Percentiles rank a stretch among this genome's conserved stretches.
Evolutionary conservation across 768 basidiomycete species (phyloP).

Genomic region (Steccherinum ochraceum): DNA sequence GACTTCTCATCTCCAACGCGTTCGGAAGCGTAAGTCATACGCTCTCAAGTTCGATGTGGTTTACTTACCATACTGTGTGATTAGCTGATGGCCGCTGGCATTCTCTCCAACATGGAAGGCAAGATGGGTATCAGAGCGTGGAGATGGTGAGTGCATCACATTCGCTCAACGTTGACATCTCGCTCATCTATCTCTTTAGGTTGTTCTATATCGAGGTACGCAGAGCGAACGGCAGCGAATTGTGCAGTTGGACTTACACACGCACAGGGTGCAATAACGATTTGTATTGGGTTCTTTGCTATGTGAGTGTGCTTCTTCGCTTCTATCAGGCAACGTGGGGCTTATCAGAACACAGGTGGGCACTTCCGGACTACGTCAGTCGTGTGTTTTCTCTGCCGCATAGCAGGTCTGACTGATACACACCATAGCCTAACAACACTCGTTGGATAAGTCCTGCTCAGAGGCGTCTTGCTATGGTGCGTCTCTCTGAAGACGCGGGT

Average conservation of each 20-base stretch:
- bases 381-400: neutral
- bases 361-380: conserved; percentile 54
- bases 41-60: too few relatives aligned
- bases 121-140: conserved; percentile 60
- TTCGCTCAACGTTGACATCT: neutral
- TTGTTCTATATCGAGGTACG: conserved; percentile 64
- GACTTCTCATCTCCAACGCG: conserved; percentile 58
- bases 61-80: too few relatives aligned
- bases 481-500: conserved; percentile 62
- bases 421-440: conserved; percentile 50
- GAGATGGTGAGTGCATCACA: conserved; percentile 45
- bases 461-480: conserved; percentile 53
- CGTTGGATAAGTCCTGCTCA: conserved; percentile 47
- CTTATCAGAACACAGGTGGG: conserved; percentile 32
- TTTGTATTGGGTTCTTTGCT: conserved; percentile 46
- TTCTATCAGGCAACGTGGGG: neutral
- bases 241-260: neutral
- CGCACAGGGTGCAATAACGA: conserved; percentile 54
- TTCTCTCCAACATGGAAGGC: conserved; percentile 64
- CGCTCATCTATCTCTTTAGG: conserved; percentile 28
- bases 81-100: conserved; percentile 70
- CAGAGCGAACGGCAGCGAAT: too few relatives aligned
- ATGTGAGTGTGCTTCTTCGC: conserved; percentile 32
- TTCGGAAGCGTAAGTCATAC: conserved; percentile 50
- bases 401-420: neutral